Evolutionary conservation across 371 early-diverging fungal species (phyloP).

Genomic region (Syncephalastrum racemosum): DNA sequence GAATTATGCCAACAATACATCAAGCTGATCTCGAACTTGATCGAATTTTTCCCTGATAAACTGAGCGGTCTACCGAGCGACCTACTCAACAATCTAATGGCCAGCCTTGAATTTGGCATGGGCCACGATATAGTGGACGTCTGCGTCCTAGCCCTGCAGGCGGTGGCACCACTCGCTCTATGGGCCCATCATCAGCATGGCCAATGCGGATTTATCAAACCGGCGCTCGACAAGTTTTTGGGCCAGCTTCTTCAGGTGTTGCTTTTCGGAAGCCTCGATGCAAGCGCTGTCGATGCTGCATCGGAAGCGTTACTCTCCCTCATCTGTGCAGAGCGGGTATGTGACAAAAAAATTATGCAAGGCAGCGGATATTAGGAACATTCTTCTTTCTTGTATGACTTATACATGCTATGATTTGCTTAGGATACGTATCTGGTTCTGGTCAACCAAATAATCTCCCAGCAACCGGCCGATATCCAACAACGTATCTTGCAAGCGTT

Average conservation of each 20-base stretch:
- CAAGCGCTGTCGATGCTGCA: constrained; percentile 57
- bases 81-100: constrained; percentile 60
- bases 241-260: constrained; percentile 53
- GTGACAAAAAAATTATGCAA: constrained; percentile 11
- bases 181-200: constrained; percentile 45
- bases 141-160: constrained; percentile 61
- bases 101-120: constrained; percentile 68
- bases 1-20: constrained; percentile 69
- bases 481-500: constrained; percentile 50
- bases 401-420: constrained; percentile 1
- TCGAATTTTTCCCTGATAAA: constrained; percentile 69
- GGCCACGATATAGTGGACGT: constrained; percentile 60
- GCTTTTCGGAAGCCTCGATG: constrained; percentile 61
- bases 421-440: constrained; percentile 33
- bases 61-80: constrained; percentile 54
- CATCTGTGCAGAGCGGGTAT: constrained; percentile 55
- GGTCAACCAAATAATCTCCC: constrained; percentile 54
- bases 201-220: constrained; percentile 32
- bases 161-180: constrained; percentile 58
- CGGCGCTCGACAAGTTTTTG: constrained; percentile 55
- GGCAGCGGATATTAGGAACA: background rate
- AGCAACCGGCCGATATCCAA: constrained; percentile 50
- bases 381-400: background rate
- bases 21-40: constrained; percentile 61
- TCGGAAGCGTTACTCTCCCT: constrained; percentile 61